Base-by-base conservation (phyloP, 257 asterid genomes). In the Leonotis leonurus region DNA sequence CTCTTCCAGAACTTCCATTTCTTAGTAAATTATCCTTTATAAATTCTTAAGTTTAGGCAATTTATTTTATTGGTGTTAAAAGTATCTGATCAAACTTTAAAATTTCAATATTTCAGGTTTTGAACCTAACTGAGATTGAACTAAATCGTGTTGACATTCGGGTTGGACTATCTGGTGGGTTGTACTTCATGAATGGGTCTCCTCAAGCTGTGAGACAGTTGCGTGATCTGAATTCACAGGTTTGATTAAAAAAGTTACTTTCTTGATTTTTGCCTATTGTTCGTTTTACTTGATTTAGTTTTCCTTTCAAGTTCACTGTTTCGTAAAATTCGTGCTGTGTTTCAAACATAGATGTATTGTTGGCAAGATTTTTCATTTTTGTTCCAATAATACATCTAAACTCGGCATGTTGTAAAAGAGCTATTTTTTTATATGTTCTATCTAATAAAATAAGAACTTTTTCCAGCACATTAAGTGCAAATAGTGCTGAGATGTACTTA, bases 131-230 rank as follows among this genome's bases (percentile, higher is more conserved):
- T 1, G 96, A 90, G 78, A 84, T 90, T 65, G 96, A 88, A 73
- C 85, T 90, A 30, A 85, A 84, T 72, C 84, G 95, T 53, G 95
- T 88, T 36, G 98, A 90, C 74, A 79, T 90, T 70, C 83, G 98
- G 45, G 95, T 90, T 67, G 98, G 98, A 54, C 81, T 90, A 26
- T 81, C 98, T 27, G 96, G 96, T 79, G 98, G 96, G 24, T 76
- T 85, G 33, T 85, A 90, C 85, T 90, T 83, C 77, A 90, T 88
- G 98, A 88, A 90, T 77, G 96, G 96, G 65, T 88, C 96, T 74
- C 94, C 95, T 73, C 98, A 90, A 84, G 95, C 96, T 39, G 96
- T 90, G 71, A 79, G 96, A 59, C 98, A 90, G 75, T 73, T 90
- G 73, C 87, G 83, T 1, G 80, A 84, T 74, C 91, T 90, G 68